These are phyloP conservation scores for Comarum palustre DNA, from an alignment of 306 rosid genomes.

Conservation along the genomic window DNA sequence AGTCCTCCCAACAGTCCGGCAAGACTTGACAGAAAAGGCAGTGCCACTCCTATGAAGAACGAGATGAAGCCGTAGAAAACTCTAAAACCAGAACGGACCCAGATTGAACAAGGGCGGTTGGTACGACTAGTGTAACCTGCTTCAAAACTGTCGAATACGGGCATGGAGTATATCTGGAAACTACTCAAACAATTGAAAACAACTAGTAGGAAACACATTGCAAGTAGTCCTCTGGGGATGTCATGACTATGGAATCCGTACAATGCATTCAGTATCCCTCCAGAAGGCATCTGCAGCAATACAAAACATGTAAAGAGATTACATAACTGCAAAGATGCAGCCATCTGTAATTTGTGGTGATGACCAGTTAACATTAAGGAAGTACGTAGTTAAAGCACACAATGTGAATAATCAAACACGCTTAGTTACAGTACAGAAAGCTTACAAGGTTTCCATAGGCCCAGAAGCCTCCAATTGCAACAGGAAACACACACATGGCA, in stretches of 20 bases:
- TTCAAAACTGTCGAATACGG: slow-evolving; percentile 95
- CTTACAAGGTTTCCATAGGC: slow-evolving; percentile 95
- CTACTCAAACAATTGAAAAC: slow-evolving; percentile 96
- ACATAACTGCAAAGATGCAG: not conserved
- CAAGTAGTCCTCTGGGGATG: slow-evolving; percentile 81
- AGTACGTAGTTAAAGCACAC: not conserved
- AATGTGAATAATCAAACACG: not conserved
- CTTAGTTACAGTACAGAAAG: not conserved
- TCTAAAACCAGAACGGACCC: slow-evolving; percentile 94
- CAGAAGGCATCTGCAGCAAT: slow-evolving; percentile 76
- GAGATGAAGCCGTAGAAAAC: slow-evolving; percentile 75
- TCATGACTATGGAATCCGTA: slow-evolving; percentile 87
- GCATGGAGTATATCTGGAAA: slow-evolving; percentile 97
- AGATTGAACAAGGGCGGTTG: slow-evolving; percentile 89
- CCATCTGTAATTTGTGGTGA: not conserved
- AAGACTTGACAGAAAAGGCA: slow-evolving; percentile 94
- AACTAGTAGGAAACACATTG: slow-evolving; percentile 81
- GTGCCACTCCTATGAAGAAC: slow-evolving; percentile 96
- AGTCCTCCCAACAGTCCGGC: slow-evolving; percentile 97
- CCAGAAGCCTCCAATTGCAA: slow-evolving; percentile 97
- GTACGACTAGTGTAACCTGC: slow-evolving; percentile 97
- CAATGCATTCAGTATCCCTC: slow-evolving; percentile 83
- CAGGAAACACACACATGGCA: slow-evolving; percentile 90
- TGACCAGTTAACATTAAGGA: not conserved
- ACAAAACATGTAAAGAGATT: slow-evolving; percentile 2